A percentile compares a stretch with the other conserved stretches of the same genome.
Evolutionary conservation across 192 early-diverging fungal genomes (phyloP).

Genomic region (Dispira simplex): DNA sequence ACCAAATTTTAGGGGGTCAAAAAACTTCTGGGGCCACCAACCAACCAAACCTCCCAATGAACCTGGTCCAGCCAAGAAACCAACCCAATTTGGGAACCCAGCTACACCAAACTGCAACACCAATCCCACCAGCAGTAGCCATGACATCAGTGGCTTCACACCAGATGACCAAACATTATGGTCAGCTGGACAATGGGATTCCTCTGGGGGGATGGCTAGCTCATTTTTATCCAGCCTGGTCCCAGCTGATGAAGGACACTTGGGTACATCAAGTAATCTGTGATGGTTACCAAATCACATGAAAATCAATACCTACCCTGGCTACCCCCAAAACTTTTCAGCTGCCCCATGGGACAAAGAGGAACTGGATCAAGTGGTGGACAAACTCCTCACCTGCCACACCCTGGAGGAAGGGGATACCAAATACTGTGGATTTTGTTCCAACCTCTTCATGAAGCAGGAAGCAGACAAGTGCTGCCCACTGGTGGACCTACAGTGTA

Average conservation of each 20-base stretch:
- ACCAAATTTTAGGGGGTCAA: too few relatives aligned
- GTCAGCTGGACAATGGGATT: background rate
- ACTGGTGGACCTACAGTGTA: background rate
- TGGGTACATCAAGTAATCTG: background rate
- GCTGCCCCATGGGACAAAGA: background rate
- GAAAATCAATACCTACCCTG: background rate
- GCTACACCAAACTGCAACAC: background rate
- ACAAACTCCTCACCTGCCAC: background rate
- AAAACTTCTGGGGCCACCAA: too few relatives aligned
- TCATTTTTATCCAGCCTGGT: background rate
- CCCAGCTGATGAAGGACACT: background rate
- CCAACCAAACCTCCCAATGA: too few relatives aligned
- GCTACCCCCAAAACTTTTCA: background rate
- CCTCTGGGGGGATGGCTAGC: background rate
- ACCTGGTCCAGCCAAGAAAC: too few relatives aligned
- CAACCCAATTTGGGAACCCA: too few relatives aligned
- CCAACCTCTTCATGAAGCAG: too few relatives aligned
- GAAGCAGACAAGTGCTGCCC: background rate
- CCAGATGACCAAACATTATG: constrained; percentile 1
- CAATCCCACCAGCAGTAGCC: background rate
- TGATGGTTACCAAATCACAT: background rate
- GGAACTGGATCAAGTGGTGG: background rate
- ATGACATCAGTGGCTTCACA: background rate
- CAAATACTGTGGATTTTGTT: too few relatives aligned
- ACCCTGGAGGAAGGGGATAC: background rate